phyloP scores from a whole-genome alignment of 768 basidiomycete species.

The Zangia roseola region DNA sequence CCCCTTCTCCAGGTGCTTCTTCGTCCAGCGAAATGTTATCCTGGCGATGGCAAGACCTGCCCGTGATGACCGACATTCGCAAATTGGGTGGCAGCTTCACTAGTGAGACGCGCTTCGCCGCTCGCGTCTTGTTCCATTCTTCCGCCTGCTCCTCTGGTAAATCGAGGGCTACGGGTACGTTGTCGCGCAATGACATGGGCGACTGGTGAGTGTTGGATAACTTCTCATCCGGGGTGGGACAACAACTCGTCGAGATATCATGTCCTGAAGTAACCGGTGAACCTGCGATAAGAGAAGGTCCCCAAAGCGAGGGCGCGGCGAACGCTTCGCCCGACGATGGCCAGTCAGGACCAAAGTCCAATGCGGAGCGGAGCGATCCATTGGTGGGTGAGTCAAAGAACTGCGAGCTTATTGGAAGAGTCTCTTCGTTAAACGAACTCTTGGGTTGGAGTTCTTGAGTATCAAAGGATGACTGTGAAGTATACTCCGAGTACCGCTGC shows the following conservation, averaged over 20 bases:
- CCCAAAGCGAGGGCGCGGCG: slow-evolving; percentile 32
- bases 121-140: slow-evolving; percentile 83
- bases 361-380: slow-evolving; percentile 69
- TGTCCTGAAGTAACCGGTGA: slow-evolving; percentile 31
- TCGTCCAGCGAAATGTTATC: background rate
- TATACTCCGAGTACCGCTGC: slow-evolving; percentile 35
- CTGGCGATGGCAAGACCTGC: slow-evolving; percentile 14
- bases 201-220: slow-evolving; percentile 18
- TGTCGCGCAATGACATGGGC: slow-evolving; percentile 39
- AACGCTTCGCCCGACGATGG: slow-evolving; percentile 42
- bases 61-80: slow-evolving; percentile 24
- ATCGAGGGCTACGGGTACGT: slow-evolving; percentile 46
- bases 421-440: slow-evolving; percentile 13
- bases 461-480: slow-evolving; percentile 36
- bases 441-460: slow-evolving; percentile 25
- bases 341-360: slow-evolving; percentile 55
- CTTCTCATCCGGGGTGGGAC: slow-evolving; percentile 30
- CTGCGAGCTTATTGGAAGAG: slow-evolving; percentile 10
- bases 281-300: slow-evolving; percentile 31
- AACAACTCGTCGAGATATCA: slow-evolving; percentile 33
- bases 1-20: slow-evolving; percentile 10
- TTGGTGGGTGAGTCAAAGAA: slow-evolving; percentile 46
- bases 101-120: slow-evolving; percentile 81
- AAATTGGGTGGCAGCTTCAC: slow-evolving; percentile 67
- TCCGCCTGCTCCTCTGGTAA: slow-evolving; percentile 71